Conservation (phyloP, 1,139 yeast genomes). For the Petasospora rhodanensis region DNA sequence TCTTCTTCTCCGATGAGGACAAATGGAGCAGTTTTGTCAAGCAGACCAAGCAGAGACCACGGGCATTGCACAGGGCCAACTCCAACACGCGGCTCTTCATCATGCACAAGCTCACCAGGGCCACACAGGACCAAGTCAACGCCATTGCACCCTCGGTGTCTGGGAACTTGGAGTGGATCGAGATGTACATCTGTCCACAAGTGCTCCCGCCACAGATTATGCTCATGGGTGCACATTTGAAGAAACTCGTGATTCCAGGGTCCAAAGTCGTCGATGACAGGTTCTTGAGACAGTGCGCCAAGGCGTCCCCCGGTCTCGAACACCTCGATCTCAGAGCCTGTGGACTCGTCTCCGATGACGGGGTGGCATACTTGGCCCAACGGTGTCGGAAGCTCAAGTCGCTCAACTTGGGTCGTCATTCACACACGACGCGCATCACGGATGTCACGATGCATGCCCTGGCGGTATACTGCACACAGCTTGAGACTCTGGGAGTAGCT, state of each 20-base stretch:
- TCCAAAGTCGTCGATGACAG: slow-evolving; percentile 60
- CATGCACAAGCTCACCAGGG: slow-evolving; percentile 43
- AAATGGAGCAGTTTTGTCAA: slow-evolving; percentile 44
- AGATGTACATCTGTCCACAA: slow-evolving; percentile 79
- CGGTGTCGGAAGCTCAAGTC: slow-evolving; percentile 51
- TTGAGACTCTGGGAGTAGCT: slow-evolving; percentile 80
- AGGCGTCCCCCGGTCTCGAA: slow-evolving; percentile 54
- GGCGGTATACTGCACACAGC: slow-evolving; percentile 42
- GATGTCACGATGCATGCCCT: slow-evolving; percentile 62
- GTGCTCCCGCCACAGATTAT: slow-evolving; percentile 49
- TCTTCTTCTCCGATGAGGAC: slow-evolving; percentile 48
- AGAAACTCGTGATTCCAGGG: slow-evolving; percentile 70
- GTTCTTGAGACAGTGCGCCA: slow-evolving; percentile 47
- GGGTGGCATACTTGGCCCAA: slow-evolving; percentile 60
- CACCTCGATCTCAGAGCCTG: slow-evolving; percentile 82
- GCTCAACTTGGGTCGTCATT: slow-evolving; percentile 78
- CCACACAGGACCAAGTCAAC: slow-evolving; percentile 42
- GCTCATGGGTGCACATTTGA: slow-evolving; percentile 42
- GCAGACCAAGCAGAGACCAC: slow-evolving; percentile 5
- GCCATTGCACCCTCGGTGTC: slow-evolving; percentile 36
- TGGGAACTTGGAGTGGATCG: slow-evolving; percentile 57
- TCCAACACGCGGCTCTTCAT: slow-evolving; percentile 40
- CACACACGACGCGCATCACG: slow-evolving; percentile 62
- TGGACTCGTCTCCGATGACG: slow-evolving; percentile 70
- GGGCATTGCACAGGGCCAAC: slow-evolving; percentile 18